Conservation (phyloP, 495 filamentous ascomycete species). For the Corynascus novoguineensis region DNA sequence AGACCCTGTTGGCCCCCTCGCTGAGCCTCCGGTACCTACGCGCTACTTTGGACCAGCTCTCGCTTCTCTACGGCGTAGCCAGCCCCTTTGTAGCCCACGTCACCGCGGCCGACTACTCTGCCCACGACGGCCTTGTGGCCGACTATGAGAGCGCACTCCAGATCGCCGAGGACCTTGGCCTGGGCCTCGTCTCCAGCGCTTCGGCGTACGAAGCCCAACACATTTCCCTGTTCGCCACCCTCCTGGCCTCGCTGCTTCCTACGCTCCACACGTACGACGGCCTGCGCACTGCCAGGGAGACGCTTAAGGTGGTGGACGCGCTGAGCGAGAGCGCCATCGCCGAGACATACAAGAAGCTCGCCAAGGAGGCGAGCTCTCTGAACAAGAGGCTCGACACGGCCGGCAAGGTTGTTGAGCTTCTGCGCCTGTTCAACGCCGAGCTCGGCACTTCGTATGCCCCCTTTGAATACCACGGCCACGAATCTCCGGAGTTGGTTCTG, state of each 20-base stretch:
- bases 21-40: constrained; percentile 75
- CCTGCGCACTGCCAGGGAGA: constrained; percentile 77
- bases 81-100: constrained; percentile 91
- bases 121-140: constrained; percentile 63
- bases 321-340: constrained; percentile 67
- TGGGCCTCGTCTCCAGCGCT: constrained; percentile 77
- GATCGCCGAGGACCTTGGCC: constrained; percentile 83
- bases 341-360: constrained; percentile 62
- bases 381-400: constrained; percentile 70
- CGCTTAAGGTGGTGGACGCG: constrained; percentile 76
- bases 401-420: constrained; percentile 65
- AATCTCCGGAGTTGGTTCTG: constrained; percentile 66
- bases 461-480: constrained; percentile 93
- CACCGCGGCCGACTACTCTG: constrained; percentile 85
- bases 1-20: constrained; percentile 80
- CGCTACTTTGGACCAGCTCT: constrained; percentile 80
- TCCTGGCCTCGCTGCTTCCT: constrained; percentile 73
- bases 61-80: constrained; percentile 78
- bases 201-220: constrained; percentile 91
- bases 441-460: constrained; percentile 86
- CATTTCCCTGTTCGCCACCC: constrained; percentile 84
- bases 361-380: constrained; percentile 51
- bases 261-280: constrained; percentile 92
- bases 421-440: constrained; percentile 82
- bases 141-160: constrained; percentile 80